Base-by-base conservation (phyloP, 2,329 filamentous ascomycete species). In the Colletotrichum spinosum region DNA sequence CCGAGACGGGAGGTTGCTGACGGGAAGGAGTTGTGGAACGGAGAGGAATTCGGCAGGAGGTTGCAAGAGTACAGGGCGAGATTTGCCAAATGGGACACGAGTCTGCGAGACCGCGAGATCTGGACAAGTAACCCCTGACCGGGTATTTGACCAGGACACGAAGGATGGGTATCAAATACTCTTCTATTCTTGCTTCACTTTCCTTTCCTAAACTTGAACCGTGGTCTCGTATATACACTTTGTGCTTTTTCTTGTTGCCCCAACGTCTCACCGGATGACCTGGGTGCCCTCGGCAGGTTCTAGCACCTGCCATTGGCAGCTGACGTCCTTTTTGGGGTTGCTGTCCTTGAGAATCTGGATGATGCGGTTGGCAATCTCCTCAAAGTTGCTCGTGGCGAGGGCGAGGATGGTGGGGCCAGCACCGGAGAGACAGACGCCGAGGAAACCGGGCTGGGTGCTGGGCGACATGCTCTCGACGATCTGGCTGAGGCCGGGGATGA, bases 341-440 rank as follows among this genome's bases (percentile, higher is more conserved):
- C 79, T 86, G 72, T 86, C 79, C 71, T 87, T 86, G 80, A 98
- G 94, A 72, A 89, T 87, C 39, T 83, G 80, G 67, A 97, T 89
- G 71, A 97, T 93, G 73, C 89, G 88, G 55, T 89, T 81, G 3
- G 96, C 95, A 71, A 99, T 98, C 64, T 88, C 84, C 66, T 94
- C 90, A 75, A 97, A 98, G 80, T 97, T 92, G 70, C 90, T 86
- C 2, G 95, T 97, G 2, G 96, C 96, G 45, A 99, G 85, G 4
- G 95, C 96, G 49, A 99, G 83, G 69, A 99, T 97, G 35, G 95
- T 98, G 25, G 96, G 96, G 0, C 96, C 96, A 8, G 96, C 96
- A 17, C 96, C 96, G 1, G 94, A 97, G 34, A 99, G 84, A 77
- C 96, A 99, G 68, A 98, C 97, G 45, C 96, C 96, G 58, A 97